phyloP scores from a whole-genome alignment of 345 rosid species.

The Atalantia buxifolia region DNA sequence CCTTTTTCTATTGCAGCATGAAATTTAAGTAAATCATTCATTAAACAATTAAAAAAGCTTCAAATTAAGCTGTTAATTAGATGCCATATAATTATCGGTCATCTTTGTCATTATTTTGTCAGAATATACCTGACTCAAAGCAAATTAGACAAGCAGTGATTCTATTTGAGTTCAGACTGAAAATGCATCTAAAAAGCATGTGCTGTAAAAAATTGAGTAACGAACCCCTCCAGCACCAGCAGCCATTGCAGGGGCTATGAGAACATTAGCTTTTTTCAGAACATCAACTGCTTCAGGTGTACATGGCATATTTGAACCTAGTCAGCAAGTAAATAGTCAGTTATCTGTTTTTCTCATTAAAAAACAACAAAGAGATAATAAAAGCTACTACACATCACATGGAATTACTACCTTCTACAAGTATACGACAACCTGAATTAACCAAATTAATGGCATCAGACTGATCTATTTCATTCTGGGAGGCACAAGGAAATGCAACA shows the following conservation, averaged over 20 bases:
- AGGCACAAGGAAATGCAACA: conserved; percentile 93
- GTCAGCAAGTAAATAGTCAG: conserved; percentile 10
- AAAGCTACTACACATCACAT: conserved; percentile 3
- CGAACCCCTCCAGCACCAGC: conserved; percentile 99
- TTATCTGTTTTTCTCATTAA: neutral
- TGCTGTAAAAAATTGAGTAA: conserved; percentile 14
- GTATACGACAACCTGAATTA: conserved; percentile 79
- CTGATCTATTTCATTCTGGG: conserved; percentile 92
- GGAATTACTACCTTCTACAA: conserved; percentile 77
- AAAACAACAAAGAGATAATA: neutral
- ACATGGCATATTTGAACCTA: conserved; percentile 98
- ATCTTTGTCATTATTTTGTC: no score
- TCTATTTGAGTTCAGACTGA: neutral
- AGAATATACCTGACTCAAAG: neutral
- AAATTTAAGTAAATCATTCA: no score
- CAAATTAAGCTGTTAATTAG: neutral
- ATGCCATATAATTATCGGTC: neutral
- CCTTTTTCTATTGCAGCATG: no score
- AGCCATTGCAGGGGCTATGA: conserved; percentile 94
- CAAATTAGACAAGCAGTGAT: neutral
- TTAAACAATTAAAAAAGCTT: no score
- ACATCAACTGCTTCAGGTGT: conserved; percentile 91
- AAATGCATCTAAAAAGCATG: neutral
- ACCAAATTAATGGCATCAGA: conserved; percentile 91
- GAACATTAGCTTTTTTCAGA: conserved; percentile 81